Evolutionary conservation across 225 moss, liverwort and hornwort genomes (phyloP).

Genomic region (Marchantia polymorpha): DNA sequence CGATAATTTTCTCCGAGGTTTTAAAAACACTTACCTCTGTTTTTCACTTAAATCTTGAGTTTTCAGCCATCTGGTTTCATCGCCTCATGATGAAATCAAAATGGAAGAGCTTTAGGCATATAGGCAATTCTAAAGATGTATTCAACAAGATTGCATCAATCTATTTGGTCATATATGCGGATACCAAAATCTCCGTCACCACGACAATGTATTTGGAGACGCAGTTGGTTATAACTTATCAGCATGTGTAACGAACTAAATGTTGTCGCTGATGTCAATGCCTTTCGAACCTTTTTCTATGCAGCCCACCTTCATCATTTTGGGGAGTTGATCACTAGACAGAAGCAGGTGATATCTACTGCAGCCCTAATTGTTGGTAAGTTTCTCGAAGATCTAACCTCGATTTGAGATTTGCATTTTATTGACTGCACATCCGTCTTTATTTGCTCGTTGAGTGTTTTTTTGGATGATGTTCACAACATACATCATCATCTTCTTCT

Average conservation of each 20-base stretch:
- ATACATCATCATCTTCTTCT: neutral
- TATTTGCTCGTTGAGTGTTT: neutral
- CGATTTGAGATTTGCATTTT: neutral
- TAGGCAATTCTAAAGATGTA: no score
- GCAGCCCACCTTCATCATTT: constrained; percentile 95
- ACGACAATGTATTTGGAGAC: no score
- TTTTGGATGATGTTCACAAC: neutral
- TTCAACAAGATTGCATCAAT: no score
- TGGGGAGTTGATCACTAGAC: constrained; percentile 76
- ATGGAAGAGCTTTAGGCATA: no score
- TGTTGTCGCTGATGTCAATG: neutral
- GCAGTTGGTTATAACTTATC: neutral
- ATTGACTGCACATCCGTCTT: neutral
- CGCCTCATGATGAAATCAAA: no score
- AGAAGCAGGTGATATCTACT: constrained; percentile 51
- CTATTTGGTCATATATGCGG: no score
- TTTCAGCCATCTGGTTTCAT: no score
- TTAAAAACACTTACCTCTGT: neutral
- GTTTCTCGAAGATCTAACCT: neutral
- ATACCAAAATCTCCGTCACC: no score
- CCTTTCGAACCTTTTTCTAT: constrained; percentile 6
- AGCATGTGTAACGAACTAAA: neutral
- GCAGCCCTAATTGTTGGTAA: constrained; percentile 76
- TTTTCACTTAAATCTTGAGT: no score
- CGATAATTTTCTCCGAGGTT: neutral